phyloP scores from a whole-genome alignment of 306 rosid genomes.

The cucumber (Cucumis sativus) region DNA sequence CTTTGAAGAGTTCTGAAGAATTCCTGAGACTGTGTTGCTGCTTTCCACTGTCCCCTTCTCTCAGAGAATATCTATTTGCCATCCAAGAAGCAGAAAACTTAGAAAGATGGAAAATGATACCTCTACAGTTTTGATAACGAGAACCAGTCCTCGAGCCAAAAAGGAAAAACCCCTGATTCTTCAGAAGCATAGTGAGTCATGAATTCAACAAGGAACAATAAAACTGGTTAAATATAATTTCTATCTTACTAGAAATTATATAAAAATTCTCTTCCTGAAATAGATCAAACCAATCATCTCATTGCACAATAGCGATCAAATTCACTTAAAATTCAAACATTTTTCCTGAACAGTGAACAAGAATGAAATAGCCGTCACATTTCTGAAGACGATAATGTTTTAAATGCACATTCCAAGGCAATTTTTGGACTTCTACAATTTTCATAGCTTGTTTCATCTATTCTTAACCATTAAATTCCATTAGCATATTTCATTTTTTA shows the following conservation, averaged over 20 bases:
- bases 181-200: background rate
- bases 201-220: background rate
- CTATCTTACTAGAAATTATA: background rate
- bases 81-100: constrained; percentile 11
- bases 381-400: background rate
- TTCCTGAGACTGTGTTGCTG: constrained; percentile 94
- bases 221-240: background rate
- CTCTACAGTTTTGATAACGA: background rate
- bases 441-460: background rate
- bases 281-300: background rate
- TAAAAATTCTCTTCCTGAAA: background rate
- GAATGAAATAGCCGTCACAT: background rate
- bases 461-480: background rate
- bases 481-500: background rate
- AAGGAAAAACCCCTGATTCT: background rate
- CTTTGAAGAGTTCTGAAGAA: constrained; percentile 86
- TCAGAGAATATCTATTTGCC: constrained; percentile 73
- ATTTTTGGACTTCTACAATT: background rate
- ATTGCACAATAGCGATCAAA: background rate
- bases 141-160: background rate
- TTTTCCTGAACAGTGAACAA: background rate
- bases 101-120: background rate
- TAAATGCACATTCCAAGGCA: background rate
- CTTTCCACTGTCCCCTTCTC: constrained; percentile 95
- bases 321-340: background rate